These are phyloP conservation scores for Solanum hybrid DNA, from an alignment of 305 asterid genomes.

Conservation along the genomic window DNA sequence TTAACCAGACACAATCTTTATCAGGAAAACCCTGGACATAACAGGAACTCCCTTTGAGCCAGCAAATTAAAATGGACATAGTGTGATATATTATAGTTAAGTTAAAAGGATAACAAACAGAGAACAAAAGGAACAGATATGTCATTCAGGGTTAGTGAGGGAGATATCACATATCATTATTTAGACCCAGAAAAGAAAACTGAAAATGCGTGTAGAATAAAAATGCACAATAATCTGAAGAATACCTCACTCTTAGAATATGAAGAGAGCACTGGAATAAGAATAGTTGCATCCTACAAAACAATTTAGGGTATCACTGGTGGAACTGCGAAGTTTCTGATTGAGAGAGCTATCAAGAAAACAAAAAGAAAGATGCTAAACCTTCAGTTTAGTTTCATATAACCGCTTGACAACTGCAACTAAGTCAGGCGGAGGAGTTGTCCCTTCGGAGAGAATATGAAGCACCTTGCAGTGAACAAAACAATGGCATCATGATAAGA, in stretches of 20 bases:
- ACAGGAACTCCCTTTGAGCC: background rate
- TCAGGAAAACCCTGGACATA: background rate
- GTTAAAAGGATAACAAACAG: background rate
- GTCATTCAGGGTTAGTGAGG: background rate
- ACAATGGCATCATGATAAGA: constrained; percentile 16
- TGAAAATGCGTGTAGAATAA: background rate
- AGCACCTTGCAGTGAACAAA: constrained; percentile 53
- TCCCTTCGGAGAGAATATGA: constrained; percentile 70
- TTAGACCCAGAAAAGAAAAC: background rate
- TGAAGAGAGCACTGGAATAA: constrained; percentile 80
- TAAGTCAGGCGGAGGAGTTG: constrained; percentile 69
- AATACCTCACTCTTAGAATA: constrained; percentile 87
- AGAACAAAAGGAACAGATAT: background rate
- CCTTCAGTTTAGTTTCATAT: constrained; percentile 87
- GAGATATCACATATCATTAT: constrained; percentile 3
- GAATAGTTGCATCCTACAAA: constrained; percentile 91
- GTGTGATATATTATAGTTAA: background rate
- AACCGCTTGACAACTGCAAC: constrained; percentile 69
- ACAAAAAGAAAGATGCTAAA: constrained; percentile 5
- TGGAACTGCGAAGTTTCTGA: background rate
- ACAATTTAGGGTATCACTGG: constrained; percentile 2
- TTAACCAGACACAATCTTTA: background rate
- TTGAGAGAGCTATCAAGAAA: constrained; percentile 5
- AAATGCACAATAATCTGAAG: constrained; percentile 8
- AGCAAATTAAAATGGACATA: background rate